Conservation (phyloP, 805 yeast species). For the Candida namnaoensis region DNA sequence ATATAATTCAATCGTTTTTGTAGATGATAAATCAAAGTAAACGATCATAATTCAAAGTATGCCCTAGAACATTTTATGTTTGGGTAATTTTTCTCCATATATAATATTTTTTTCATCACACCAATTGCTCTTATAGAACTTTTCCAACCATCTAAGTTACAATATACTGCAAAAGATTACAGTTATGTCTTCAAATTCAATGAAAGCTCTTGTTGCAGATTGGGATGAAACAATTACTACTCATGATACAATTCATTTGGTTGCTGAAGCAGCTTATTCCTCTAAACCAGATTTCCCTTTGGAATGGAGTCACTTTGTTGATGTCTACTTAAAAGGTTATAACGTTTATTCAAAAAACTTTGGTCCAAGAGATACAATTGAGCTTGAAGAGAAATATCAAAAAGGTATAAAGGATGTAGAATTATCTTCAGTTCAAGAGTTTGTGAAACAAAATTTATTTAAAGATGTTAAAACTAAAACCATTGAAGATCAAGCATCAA, state of each 20-base stretch:
- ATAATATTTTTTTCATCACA: no score
- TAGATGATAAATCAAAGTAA: no score
- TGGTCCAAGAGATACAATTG: constrained; percentile 23
- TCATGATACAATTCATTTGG: constrained; percentile 42
- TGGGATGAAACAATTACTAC: constrained; percentile 63
- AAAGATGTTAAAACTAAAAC: constrained; percentile 25
- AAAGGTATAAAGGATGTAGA: constrained; percentile 37
- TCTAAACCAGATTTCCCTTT: constrained; percentile 27
- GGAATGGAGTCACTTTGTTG: constrained; percentile 33
- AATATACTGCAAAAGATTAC: not conserved
- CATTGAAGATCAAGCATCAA: constrained; percentile 24
- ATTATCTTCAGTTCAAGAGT: constrained; percentile 35
- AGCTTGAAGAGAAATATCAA: constrained; percentile 37
- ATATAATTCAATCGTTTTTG: no score
- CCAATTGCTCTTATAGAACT: no score
- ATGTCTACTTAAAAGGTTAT: constrained; percentile 31
- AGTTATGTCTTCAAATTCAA: not conserved
- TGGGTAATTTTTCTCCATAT: no score
- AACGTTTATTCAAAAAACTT: constrained; percentile 20
- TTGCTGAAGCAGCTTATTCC: constrained; percentile 39
- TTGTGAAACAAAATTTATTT: constrained; percentile 30
- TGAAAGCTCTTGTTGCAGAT: constrained; percentile 34
- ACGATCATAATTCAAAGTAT: no score
- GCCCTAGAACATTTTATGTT: no score
- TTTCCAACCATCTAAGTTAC: no score